Conservation (phyloP, 805 yeast species). For the Candida arabinofermentans region DNA sequence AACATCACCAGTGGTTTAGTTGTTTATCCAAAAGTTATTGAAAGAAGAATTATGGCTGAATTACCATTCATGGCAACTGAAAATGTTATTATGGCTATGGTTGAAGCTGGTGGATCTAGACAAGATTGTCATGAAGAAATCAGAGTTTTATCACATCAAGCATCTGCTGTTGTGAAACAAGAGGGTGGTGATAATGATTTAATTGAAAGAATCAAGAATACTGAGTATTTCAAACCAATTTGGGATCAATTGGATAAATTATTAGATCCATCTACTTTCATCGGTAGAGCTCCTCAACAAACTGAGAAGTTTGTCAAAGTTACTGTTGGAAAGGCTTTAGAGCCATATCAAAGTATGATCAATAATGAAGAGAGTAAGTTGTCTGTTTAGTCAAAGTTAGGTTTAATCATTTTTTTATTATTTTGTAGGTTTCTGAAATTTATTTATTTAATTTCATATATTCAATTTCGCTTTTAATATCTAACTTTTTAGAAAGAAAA, state of each 20-base stretch:
- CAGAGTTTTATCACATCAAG: conserved; percentile 95
- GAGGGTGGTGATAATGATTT: conserved; percentile 98
- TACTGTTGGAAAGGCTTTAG: conserved; percentile 81
- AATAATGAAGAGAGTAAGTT: conserved; percentile 69
- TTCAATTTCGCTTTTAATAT: too few relatives aligned
- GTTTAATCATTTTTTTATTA: too few relatives aligned
- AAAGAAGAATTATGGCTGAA: conserved; percentile 90
- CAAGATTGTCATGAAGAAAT: conserved; percentile 98
- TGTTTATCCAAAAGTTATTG: conserved; percentile 97
- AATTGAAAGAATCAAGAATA: conserved; percentile 78
- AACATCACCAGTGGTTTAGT: conserved; percentile 95
- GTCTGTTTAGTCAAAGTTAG: conserved; percentile 51
- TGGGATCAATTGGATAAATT: conserved; percentile 77
- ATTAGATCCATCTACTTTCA: conserved; percentile 90
- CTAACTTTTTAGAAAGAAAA: too few relatives aligned
- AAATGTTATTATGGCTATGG: conserved; percentile 99
- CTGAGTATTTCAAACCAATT: conserved; percentile 82
- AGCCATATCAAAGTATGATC: conserved; percentile 56
- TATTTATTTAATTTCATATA: too few relatives aligned
- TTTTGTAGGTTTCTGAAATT: too few relatives aligned
- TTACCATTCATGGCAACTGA: conserved; percentile 99
- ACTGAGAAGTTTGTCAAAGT: conserved; percentile 85
- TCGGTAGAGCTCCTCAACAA: conserved; percentile 98
- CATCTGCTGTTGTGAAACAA: conserved; percentile 94
- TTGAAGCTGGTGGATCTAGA: conserved; percentile 94